Percentiles rank a stretch among this genome's conserved stretches.
phyloP scores from a whole-genome alignment of 78 protist species.

The Tieghemostelium lacteum region DNA sequence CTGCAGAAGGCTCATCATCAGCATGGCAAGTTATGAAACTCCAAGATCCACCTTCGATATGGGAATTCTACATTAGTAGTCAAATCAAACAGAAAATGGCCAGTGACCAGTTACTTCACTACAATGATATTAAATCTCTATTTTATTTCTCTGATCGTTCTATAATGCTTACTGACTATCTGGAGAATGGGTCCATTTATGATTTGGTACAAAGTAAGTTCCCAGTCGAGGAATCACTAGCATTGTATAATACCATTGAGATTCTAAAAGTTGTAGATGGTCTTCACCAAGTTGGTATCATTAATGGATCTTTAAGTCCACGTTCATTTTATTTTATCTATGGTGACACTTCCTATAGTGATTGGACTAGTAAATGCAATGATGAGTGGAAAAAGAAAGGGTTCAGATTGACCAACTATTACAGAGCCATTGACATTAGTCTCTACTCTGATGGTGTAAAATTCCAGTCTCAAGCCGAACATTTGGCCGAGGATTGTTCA shows the following conservation, averaged over 20 bases:
- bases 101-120: neutral
- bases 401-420: conserved; percentile 75
- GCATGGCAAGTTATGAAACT: neutral
- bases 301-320: conserved; percentile 84
- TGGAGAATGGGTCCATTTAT: neutral
- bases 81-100: conserved; percentile 7
- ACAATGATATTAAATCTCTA: neutral
- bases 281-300: conserved; percentile 69
- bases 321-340: conserved; percentile 48
- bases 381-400: conserved; percentile 78
- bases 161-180: neutral
- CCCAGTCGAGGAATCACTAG: conserved; percentile 66
- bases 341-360: neutral
- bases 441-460: conserved; percentile 10
- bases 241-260: conserved; percentile 85
- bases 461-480: neutral
- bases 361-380: conserved; percentile 37
- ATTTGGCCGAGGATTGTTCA: neutral
- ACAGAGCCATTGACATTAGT: conserved; percentile 69
- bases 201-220: neutral
- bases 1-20: neutral
- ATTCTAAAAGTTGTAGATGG: conserved; percentile 39
- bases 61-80: conserved; percentile 23
- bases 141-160: conserved; percentile 19
- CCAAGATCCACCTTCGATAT: conserved; percentile 32